Conservation (phyloP, 164 flowering plant species). For the Macadamia tetraphylla region DNA sequence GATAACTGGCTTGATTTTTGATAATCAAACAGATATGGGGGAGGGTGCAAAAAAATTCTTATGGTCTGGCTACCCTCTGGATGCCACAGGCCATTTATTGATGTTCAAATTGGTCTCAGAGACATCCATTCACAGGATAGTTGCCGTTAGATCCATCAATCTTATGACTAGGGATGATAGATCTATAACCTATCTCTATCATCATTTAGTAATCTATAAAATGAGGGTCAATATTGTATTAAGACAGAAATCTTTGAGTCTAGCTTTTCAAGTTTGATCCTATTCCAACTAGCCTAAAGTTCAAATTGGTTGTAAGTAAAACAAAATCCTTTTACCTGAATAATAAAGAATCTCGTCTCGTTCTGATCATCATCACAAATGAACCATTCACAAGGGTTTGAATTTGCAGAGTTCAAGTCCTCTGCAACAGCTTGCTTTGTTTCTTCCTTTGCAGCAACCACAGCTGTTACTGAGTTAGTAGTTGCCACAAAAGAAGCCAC, state of each 20-base stretch:
- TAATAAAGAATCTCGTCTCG: conserved; percentile 72
- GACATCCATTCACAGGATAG: too few relatives aligned
- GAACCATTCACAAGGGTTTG: conserved; percentile 95
- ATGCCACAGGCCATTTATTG: too few relatives aligned
- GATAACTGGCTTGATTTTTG: not conserved
- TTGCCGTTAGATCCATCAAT: not conserved
- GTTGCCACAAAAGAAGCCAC: conserved; percentile 77
- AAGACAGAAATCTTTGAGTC: not conserved
- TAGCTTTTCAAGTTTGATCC: too few relatives aligned
- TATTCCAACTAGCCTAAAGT: not conserved
- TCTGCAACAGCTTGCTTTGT: conserved; percentile 90
- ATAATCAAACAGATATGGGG: not conserved
- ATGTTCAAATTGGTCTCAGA: too few relatives aligned
- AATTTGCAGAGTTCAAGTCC: conserved; percentile 58
- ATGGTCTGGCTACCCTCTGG: not conserved
- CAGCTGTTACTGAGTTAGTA: conserved; percentile 82
- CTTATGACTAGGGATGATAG: not conserved
- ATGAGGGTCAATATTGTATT: not conserved
- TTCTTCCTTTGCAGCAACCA: conserved; percentile 95
- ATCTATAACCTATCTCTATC: not conserved
- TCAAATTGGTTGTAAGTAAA: not conserved
- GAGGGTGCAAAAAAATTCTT: not conserved
- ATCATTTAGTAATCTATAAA: not conserved
- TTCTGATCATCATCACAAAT: conserved; percentile 78
- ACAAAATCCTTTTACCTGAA: conserved; percentile 52